Base-by-base conservation (phyloP, 768 basidiomycete genomes). In the Rubroboletus satanas region DNA sequence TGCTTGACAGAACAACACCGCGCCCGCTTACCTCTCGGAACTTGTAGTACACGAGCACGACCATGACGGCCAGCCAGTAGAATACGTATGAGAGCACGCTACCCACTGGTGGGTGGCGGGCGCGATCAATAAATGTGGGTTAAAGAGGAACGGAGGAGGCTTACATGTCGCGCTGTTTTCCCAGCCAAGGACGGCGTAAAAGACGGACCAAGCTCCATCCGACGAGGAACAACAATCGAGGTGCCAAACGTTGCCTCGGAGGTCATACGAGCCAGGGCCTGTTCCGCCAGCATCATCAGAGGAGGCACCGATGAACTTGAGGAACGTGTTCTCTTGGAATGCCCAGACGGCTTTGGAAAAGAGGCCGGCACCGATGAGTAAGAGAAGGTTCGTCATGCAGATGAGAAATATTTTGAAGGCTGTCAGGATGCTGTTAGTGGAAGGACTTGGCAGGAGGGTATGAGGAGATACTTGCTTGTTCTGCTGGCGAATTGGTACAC, bases 281-380 rank as follows among this genome's bases (percentile, higher is more conserved):
- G 82, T 78, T 18, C 87, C 87, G 4, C 70, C 74, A 0, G 79
- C 56, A 55, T 88, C 87, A 62, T 88, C 90, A 4, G 83, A 83
- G 54, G 90, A 83, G 0, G 74, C 75, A 9, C 95, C 93, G 23
- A 96, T 83, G 12, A 90, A 71, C 0, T 66, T 61, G 60, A 84
- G 82, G 75, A 83, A 95, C 9, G 73, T 74, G 64, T 94, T 75
- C 62, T 74, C 71, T 68, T 98, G 74, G 75, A 93, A 93, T 33
- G 80, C 73, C 62, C 85, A 83, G 21, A 92, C 77, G 4, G 86
- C 79, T 71, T 83, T 89, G 61, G 86, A 88, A 75, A 96, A 93
- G 28, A 99, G 81, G 15, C 96, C 96, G 0, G 96, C 87, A 28
- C 96, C 96, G 71, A 99, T 92, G 63, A 98, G 84, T 60, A 98